Conservation (phyloP, 2,329 filamentous ascomycete genomes). For the Phyllosticta citriasiana region DNA sequence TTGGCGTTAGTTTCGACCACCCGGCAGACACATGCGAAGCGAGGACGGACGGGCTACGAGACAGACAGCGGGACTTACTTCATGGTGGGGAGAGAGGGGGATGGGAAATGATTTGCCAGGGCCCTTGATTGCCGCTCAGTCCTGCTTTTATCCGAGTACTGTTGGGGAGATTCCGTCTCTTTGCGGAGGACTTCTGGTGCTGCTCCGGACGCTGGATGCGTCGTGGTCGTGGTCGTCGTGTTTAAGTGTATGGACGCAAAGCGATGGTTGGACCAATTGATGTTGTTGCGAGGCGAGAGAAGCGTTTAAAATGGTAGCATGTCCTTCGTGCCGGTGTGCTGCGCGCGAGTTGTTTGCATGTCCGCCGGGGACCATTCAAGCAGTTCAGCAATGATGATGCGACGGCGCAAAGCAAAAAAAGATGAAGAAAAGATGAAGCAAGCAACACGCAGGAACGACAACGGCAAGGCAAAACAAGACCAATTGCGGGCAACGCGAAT, state of each 20-base stretch:
- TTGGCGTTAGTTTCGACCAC: too few species aligned
- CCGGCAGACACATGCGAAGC: neutral
- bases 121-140: too few species aligned
- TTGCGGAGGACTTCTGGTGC: neutral
- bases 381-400: neutral
- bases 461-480: too few species aligned
- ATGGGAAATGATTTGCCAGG: too few species aligned
- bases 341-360: neutral
- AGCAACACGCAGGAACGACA: too few species aligned
- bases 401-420: too few species aligned
- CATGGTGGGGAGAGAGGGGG: too few species aligned
- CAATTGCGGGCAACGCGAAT: too few species aligned
- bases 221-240: neutral
- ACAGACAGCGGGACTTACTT: too few species aligned
- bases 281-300: neutral
- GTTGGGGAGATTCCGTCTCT: neutral
- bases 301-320: neutral
- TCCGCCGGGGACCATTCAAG: neutral
- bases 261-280: neutral
- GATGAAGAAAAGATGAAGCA: too few species aligned
- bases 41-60: too few species aligned
- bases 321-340: neutral
- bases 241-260: neutral
- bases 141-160: too few species aligned
- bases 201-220: neutral